A percentile compares a stretch with the other conserved stretches of the same genome.
These are phyloP conservation scores for Lecanicillium sp. DNA, from an alignment of 2,329 filamentous ascomycete species.

Conservation along the genomic window DNA sequence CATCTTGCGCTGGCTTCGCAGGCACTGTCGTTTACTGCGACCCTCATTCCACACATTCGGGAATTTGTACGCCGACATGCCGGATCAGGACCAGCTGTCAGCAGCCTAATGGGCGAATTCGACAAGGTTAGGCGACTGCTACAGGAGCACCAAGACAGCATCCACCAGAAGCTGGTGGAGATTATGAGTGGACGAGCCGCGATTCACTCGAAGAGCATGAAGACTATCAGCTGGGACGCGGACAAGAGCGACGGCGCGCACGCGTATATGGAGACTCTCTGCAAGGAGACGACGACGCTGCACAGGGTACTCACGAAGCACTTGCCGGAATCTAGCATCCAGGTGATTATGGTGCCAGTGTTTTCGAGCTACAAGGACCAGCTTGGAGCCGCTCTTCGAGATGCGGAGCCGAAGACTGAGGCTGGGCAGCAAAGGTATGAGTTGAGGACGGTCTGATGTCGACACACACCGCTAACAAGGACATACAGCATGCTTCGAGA, in stretches of 20 bases:
- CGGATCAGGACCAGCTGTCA: conserved; percentile 41
- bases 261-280: conserved; percentile 77
- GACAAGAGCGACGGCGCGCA: conserved; percentile 39
- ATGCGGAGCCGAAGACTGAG: conserved; percentile 56
- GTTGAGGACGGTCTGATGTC: conserved; percentile 3
- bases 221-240: conserved; percentile 65
- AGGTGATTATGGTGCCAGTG: conserved; percentile 79
- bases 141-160: conserved; percentile 84
- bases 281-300: conserved; percentile 77
- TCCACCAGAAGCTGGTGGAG: conserved; percentile 87
- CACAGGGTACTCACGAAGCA: conserved; percentile 79
- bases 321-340: conserved; percentile 66
- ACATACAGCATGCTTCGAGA: conserved; percentile 63
- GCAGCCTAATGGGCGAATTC: conserved; percentile 69
- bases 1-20: conserved; percentile 90
- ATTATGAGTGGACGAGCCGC: conserved; percentile 78
- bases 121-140: conserved; percentile 78
- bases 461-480: conserved; percentile 4
- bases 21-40: conserved; percentile 78
- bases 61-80: conserved; percentile 82
- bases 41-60: conserved; percentile 79
- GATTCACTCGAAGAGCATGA: conserved; percentile 67
- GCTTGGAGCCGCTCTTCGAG: conserved; percentile 63
- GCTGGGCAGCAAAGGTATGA: conserved; percentile 64
- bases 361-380: conserved; percentile 77